Percentiles rank a stretch among this genome's conserved stretches.
These are phyloP conservation scores for Mycena floridula DNA, from an alignment of 768 basidiomycete genomes.

Conservation along the genomic window DNA sequence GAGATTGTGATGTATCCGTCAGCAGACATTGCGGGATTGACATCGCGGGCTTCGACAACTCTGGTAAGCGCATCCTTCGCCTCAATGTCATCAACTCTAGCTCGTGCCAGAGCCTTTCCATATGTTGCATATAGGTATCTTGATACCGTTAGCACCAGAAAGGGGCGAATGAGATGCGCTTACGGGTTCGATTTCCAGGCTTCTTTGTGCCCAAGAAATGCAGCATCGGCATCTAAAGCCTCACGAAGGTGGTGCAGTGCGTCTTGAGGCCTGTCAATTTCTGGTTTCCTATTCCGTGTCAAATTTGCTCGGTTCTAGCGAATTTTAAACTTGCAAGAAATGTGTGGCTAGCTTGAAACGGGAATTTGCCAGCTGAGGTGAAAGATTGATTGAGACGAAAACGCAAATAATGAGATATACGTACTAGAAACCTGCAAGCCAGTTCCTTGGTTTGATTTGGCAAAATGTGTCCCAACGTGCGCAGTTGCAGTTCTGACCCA, in stretches of 20 bases:
- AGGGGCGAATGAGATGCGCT: neutral
- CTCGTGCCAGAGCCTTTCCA: constrained; percentile 5
- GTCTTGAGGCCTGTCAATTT: constrained; percentile 4
- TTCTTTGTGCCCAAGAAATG: neutral
- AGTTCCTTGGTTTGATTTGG: neutral
- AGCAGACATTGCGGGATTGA: neutral
- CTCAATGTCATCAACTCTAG: constrained; percentile 7
- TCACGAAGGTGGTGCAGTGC: constrained; percentile 4
- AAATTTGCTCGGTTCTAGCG: neutral
- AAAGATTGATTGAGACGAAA: too few relatives aligned
- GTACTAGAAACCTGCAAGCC: too few relatives aligned
- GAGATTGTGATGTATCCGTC: neutral
- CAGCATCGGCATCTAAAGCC: constrained; percentile 1
- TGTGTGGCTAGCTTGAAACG: neutral
- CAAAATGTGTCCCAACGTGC: constrained; percentile 12
- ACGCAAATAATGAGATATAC: too few relatives aligned
- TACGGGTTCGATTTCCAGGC: constrained; percentile 4
- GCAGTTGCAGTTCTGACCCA: constrained; percentile 11
- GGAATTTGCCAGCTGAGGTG: constrained; percentile 2
- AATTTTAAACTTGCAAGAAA: constrained; percentile 1
- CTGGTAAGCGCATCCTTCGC: constrained; percentile 2
- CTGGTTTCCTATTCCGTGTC: constrained; percentile 1
- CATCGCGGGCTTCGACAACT: constrained; percentile 5
- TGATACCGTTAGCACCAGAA: neutral
- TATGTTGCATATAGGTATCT: constrained; percentile 1